Evolutionary conservation across 2,329 filamentous ascomycete genomes (phyloP).

Genomic region (Sarocladiaceae sp.): DNA sequence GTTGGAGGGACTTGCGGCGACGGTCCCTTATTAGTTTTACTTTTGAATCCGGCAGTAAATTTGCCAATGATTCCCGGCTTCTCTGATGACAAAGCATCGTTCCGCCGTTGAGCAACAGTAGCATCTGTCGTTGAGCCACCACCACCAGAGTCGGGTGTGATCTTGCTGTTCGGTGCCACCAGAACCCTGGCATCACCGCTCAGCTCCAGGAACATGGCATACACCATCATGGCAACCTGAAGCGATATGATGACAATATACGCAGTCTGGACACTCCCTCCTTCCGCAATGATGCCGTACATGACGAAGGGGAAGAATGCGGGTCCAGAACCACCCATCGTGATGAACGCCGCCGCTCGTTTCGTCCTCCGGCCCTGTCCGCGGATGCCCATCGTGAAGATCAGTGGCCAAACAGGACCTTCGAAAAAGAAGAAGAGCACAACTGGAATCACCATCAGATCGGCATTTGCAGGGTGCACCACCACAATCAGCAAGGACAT

Average conservation of each 20-base stretch:
- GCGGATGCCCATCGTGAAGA: conserved; percentile 74
- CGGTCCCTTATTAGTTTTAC: too few species aligned
- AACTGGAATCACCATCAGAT: conserved; percentile 55
- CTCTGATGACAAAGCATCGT: too few species aligned
- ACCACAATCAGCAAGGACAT: conserved; percentile 44
- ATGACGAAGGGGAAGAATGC: conserved; percentile 72
- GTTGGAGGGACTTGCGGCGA: too few species aligned
- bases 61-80: too few species aligned
- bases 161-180: conserved; percentile 23
- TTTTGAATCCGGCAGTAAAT: too few species aligned
- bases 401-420: conserved; percentile 76
- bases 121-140: not conserved
- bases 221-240: conserved; percentile 40
- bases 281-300: conserved; percentile 58
- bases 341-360: conserved; percentile 71
- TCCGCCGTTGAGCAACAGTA: too few species aligned
- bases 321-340: conserved; percentile 70
- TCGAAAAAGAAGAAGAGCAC: conserved; percentile 76
- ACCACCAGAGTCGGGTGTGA: not conserved
- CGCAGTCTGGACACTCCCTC: conserved; percentile 58
- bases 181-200: conserved; percentile 42
- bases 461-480: conserved; percentile 38
- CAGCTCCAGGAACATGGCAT: conserved; percentile 44
- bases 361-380: conserved; percentile 80
- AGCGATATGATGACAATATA: conserved; percentile 60